Evolutionary conservation across 176 grass and related monocot genomes (phyloP).

Genomic region (Raddia distichophylla): DNA sequence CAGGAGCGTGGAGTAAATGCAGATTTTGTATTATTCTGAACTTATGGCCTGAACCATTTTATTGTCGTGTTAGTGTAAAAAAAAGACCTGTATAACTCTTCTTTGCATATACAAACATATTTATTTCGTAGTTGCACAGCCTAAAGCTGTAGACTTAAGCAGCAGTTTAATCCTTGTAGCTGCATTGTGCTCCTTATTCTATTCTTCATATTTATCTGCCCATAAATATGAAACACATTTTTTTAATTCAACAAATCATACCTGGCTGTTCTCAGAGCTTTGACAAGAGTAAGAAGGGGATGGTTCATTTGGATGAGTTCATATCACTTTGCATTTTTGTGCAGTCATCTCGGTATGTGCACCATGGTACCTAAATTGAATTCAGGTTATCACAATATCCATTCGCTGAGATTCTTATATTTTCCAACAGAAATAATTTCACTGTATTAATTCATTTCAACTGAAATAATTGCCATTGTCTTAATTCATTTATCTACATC

Average conservation of each 20-base stretch:
- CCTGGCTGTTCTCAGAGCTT: constrained; percentile 59
- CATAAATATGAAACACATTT: neutral
- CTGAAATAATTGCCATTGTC: neutral
- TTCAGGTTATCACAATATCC: neutral
- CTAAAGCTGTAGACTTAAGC: neutral
- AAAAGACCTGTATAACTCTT: neutral
- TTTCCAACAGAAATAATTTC: neutral
- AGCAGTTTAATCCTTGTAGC: neutral
- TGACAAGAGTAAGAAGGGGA: constrained; percentile 87
- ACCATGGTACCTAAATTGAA: neutral
- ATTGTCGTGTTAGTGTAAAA: neutral
- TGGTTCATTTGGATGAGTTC: constrained; percentile 81
- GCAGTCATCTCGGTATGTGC: constrained; percentile 80
- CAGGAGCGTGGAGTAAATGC: neutral
- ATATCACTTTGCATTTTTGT: constrained; percentile 88
- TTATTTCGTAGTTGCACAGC: neutral
- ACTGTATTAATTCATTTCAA: neutral
- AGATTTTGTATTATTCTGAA: neutral
- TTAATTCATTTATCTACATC: neutral
- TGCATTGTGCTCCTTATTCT: neutral
- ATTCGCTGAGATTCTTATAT: neutral
- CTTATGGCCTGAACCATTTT: neutral
- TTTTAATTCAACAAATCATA: constrained; percentile 1
- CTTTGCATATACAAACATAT: neutral
- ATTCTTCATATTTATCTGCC: neutral